These are phyloP conservation scores for Canariomyces notabilis DNA, from an alignment of 2,329 filamentous ascomycete genomes.

Conservation along the genomic window DNA sequence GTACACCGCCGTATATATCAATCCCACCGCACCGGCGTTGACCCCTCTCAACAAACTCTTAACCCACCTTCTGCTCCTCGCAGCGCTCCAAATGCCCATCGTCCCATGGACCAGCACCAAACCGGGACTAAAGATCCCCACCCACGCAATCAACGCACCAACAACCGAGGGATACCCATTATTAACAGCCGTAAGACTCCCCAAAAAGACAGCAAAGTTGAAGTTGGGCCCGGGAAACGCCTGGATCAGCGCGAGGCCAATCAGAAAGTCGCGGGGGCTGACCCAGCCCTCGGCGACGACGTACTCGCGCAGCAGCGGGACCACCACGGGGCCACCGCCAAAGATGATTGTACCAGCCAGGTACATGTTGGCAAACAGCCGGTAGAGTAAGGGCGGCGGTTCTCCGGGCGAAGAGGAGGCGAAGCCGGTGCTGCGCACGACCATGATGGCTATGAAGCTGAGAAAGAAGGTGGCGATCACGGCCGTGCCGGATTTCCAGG, in stretches of 20 bases:
- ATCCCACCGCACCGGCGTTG: constrained; percentile 55
- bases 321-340: constrained; percentile 60
- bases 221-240: constrained; percentile 50
- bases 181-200: constrained; percentile 43
- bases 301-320: constrained; percentile 56
- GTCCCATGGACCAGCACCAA: constrained; percentile 45
- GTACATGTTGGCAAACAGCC: constrained; percentile 67
- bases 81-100: constrained; percentile 51
- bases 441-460: constrained; percentile 54
- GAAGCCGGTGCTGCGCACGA: constrained; percentile 38
- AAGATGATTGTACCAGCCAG: constrained; percentile 67
- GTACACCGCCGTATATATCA: constrained; percentile 62
- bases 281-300: constrained; percentile 68
- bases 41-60: constrained; percentile 48
- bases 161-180: constrained; percentile 33
- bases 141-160: constrained; percentile 47
- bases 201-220: constrained; percentile 53
- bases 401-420: constrained; percentile 20
- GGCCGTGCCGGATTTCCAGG: constrained; percentile 40
- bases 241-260: constrained; percentile 67
- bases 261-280: constrained; percentile 62
- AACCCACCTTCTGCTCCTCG: constrained; percentile 43
- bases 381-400: constrained; percentile 45
- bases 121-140: constrained; percentile 51
- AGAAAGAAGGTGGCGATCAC: constrained; percentile 47